A percentile compares a stretch with the other conserved stretches of the same genome.
phyloP scores from a whole-genome alignment of 768 basidiomycete genomes.

The Tricholoma matsutake region DNA sequence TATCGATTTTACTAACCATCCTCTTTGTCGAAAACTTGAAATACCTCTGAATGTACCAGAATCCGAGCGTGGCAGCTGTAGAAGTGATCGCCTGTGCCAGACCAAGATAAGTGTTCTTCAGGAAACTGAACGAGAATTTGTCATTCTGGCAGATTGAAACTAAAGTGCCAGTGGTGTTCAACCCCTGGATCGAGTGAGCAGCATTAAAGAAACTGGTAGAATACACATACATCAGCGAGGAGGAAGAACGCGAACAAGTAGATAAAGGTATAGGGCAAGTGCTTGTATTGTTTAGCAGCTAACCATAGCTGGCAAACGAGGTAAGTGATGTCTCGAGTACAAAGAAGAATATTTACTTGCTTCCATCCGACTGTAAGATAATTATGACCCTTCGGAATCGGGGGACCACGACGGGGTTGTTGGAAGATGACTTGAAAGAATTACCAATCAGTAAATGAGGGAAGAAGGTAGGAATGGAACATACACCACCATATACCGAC shows the following conservation, averaged over 20 bases:
- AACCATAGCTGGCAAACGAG: conserved; percentile 59
- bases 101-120: conserved; percentile 78
- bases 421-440: conserved; percentile 67
- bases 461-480: conserved; percentile 17
- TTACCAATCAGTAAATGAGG: neutral
- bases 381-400: conserved; percentile 70
- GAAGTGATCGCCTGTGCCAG: conserved; percentile 75
- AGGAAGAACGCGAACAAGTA: conserved; percentile 78
- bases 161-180: conserved; percentile 78
- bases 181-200: conserved; percentile 45
- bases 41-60: conserved; percentile 81
- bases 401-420: conserved; percentile 78
- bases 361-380: conserved; percentile 87
- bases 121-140: conserved; percentile 77
- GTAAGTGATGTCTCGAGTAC: neutral
- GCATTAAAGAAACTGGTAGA: neutral
- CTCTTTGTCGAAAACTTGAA: conserved; percentile 79
- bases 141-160: conserved; percentile 78
- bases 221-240: conserved; percentile 57
- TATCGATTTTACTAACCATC: conserved; percentile 50
- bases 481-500: conserved; percentile 87
- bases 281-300: conserved; percentile 70
- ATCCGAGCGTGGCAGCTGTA: conserved; percentile 66
- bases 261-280: conserved; percentile 77
- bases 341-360: conserved; percentile 44